phyloP scores from a whole-genome alignment of 768 basidiomycete species.

The Phaffia tasmanica region DNA sequence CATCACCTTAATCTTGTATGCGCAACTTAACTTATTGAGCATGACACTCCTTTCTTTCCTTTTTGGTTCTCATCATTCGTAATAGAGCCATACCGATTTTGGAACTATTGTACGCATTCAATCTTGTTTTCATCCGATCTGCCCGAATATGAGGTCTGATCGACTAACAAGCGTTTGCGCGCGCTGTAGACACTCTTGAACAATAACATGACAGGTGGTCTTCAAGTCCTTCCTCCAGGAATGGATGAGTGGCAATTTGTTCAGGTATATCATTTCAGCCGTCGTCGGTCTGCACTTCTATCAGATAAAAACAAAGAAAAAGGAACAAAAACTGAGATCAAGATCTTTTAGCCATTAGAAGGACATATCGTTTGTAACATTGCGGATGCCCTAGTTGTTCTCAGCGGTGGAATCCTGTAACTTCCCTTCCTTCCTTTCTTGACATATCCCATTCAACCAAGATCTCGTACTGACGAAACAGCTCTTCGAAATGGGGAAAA shows the following conservation, averaged over 20 bases:
- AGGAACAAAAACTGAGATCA: background rate
- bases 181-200: conserved; percentile 13
- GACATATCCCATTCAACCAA: background rate
- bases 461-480: background rate
- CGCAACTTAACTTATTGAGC: too few species aligned
- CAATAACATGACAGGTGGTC: conserved; percentile 25
- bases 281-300: background rate
- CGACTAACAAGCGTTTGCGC: background rate
- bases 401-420: conserved; percentile 22
- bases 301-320: too few species aligned
- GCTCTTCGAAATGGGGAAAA: background rate
- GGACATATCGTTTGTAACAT: conserved; percentile 21
- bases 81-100: conserved; percentile 24
- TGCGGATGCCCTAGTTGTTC: conserved; percentile 18
- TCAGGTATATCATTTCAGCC: background rate
- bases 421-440: background rate
- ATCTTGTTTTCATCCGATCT: background rate
- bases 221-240: conserved; percentile 22
- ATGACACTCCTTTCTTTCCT: too few species aligned
- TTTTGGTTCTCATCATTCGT: background rate
- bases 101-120: conserved; percentile 7
- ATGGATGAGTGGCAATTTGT: conserved; percentile 23
- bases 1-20: background rate
- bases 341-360: conserved; percentile 4
- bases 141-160: background rate